phyloP scores from a whole-genome alignment of 257 asterid species.

The Ocimum tenuiflorum region DNA sequence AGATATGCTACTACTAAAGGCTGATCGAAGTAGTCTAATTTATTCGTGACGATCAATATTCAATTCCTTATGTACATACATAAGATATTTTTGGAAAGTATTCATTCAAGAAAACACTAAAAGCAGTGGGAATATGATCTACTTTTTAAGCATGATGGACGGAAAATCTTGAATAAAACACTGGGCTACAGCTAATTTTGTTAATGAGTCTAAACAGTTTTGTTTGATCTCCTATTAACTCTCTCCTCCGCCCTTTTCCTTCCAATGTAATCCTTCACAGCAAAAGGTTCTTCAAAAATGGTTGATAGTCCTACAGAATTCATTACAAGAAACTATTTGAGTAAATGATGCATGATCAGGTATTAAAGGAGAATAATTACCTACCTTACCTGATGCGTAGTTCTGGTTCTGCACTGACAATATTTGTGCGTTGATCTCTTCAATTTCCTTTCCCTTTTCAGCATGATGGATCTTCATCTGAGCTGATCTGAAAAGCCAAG shows the following conservation, averaged over 20 bases:
- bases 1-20: too few relatives aligned
- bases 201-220: not conserved
- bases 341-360: not conserved
- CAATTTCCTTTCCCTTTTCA: conserved; percentile 11
- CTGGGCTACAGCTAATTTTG: conserved; percentile 8
- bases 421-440: not conserved
- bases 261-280: conserved; percentile 28
- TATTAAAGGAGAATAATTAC: not conserved
- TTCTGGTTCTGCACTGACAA: conserved; percentile 27
- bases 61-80: not conserved
- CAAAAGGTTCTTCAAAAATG: conserved; percentile 44
- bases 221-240: conserved; percentile 13
- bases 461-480: conserved; percentile 18
- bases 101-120: not conserved
- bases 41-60: not conserved
- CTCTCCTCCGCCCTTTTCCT: conserved; percentile 26
- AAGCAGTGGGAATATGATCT: not conserved
- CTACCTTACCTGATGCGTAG: conserved; percentile 31
- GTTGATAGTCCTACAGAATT: conserved; percentile 37
- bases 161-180: conserved; percentile 9
- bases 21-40: not conserved
- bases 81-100: not conserved
- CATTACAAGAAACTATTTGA: not conserved
- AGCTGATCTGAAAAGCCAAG: conserved; percentile 59
- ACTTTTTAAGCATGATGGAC: conserved; percentile 4